These are phyloP conservation scores for Emydomyces testavorans DNA, from an alignment of 2,329 filamentous ascomycete genomes.

Conservation along the genomic window DNA sequence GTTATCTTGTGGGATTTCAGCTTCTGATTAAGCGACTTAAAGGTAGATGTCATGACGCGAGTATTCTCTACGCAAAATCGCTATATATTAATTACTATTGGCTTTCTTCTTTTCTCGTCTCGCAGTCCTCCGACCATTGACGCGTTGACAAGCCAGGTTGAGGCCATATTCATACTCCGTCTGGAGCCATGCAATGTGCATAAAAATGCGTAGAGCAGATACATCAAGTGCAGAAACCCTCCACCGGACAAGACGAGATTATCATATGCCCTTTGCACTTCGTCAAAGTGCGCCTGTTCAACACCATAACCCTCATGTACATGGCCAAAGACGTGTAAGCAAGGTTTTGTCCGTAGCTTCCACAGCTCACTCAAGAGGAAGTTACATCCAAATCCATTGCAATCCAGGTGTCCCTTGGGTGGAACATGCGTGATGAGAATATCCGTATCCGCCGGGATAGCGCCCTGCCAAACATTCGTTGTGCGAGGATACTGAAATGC, in stretches of 20 bases:
- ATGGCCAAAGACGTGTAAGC: slow-evolving; percentile 72
- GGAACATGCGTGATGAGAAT: slow-evolving; percentile 69
- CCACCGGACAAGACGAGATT: no score
- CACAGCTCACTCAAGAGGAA: slow-evolving; percentile 56
- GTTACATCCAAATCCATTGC: slow-evolving; percentile 48
- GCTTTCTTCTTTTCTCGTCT: slow-evolving; percentile 14
- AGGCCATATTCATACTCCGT: neutral
- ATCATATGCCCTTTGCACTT: slow-evolving; percentile 55
- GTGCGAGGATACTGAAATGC: slow-evolving; percentile 60
- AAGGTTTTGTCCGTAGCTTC: slow-evolving; percentile 50
- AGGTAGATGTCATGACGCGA: no score
- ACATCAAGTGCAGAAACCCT: no score
- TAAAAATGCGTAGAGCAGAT: no score
- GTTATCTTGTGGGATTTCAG: no score
- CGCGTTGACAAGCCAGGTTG: slow-evolving; percentile 13
- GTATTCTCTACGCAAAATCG: no score
- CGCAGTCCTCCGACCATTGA: slow-evolving; percentile 14
- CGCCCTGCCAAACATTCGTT: slow-evolving; percentile 54
- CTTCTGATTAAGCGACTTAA: no score
- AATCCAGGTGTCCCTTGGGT: slow-evolving; percentile 54
- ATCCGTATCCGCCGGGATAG: slow-evolving; percentile 56
- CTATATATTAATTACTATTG: slow-evolving; percentile 11
- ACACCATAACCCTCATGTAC: slow-evolving; percentile 60
- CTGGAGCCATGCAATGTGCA: neutral
- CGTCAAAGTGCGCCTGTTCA: slow-evolving; percentile 56